Conservation (phyloP, 805 yeast species). For the Spathaspora girioi region DNA sequence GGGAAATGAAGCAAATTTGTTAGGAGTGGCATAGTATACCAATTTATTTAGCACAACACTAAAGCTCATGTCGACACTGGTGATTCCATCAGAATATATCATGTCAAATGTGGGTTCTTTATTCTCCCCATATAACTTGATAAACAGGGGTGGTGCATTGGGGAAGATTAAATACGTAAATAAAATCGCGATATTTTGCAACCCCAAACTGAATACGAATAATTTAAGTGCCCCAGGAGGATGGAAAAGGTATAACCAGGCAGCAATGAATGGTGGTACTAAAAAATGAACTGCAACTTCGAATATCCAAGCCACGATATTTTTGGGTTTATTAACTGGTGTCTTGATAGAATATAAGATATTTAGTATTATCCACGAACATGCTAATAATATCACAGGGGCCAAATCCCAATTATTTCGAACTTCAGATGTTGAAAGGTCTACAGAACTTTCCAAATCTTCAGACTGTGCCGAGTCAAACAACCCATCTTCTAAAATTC, state of each 20-base stretch:
- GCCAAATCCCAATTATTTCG: constrained; percentile 15
- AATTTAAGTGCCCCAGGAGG: constrained; percentile 58
- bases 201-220: constrained; percentile 54
- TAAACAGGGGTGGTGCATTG: constrained; percentile 75
- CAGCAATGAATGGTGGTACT: constrained; percentile 58
- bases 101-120: constrained; percentile 55
- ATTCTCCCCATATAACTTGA: constrained; percentile 56
- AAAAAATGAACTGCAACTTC: constrained; percentile 61
- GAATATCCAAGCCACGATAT: constrained; percentile 57
- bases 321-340: constrained; percentile 44
- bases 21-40: constrained; percentile 66
- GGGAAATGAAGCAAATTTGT: constrained; percentile 66
- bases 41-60: constrained; percentile 58
- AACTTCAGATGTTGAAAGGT: neutral
- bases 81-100: constrained; percentile 72
- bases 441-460: neutral
- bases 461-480: neutral
- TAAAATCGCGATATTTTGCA: constrained; percentile 58
- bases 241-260: constrained; percentile 63
- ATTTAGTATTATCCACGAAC: constrained; percentile 50
- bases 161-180: constrained; percentile 61
- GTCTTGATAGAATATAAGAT: constrained; percentile 37
- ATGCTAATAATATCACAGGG: constrained; percentile 39
- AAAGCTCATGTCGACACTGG: constrained; percentile 58
- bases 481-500: constrained; percentile 1